Evolutionary conservation across 2,329 filamentous ascomycete genomes (phyloP).

Genomic region (Trichothecium roseum): DNA sequence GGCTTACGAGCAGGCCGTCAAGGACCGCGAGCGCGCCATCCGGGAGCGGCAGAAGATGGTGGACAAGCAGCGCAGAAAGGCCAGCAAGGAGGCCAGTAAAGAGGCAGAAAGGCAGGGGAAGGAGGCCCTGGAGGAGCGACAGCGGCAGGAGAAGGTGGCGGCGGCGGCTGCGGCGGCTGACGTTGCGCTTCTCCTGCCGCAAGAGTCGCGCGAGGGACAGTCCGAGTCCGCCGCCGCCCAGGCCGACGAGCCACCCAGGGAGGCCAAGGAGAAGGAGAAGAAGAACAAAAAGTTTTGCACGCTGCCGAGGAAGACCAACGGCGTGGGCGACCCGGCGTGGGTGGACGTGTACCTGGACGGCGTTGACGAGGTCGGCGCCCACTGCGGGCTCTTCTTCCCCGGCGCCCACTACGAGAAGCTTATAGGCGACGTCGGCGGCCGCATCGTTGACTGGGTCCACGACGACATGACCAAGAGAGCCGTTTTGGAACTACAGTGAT

Average conservation of each 20-base stretch:
- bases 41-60: constrained; percentile 51
- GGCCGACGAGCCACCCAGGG: constrained; percentile 18
- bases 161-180: constrained; percentile 15
- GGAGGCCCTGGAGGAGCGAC: constrained; percentile 27
- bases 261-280: constrained; percentile 15
- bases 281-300: constrained; percentile 58
- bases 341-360: constrained; percentile 69
- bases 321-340: constrained; percentile 61
- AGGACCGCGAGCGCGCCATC: constrained; percentile 54
- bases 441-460: constrained; percentile 60
- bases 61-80: constrained; percentile 40
- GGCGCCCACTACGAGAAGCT: constrained; percentile 64
- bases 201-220: too few relatives aligned
- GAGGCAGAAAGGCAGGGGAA: constrained; percentile 26
- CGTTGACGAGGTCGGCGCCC: constrained; percentile 76
- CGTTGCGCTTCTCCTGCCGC: constrained; percentile 4
- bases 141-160: constrained; percentile 17
- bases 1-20: constrained; percentile 54
- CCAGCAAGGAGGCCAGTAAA: constrained; percentile 28
- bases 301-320: constrained; percentile 46
- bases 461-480: constrained; percentile 43
- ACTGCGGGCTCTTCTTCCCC: constrained; percentile 70
- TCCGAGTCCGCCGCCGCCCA: too few relatives aligned
- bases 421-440: constrained; percentile 62
- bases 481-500: constrained; percentile 14